phyloP scores from a whole-genome alignment of 495 filamentous ascomycete species.

The Penicillium cosmopolitanum region DNA sequence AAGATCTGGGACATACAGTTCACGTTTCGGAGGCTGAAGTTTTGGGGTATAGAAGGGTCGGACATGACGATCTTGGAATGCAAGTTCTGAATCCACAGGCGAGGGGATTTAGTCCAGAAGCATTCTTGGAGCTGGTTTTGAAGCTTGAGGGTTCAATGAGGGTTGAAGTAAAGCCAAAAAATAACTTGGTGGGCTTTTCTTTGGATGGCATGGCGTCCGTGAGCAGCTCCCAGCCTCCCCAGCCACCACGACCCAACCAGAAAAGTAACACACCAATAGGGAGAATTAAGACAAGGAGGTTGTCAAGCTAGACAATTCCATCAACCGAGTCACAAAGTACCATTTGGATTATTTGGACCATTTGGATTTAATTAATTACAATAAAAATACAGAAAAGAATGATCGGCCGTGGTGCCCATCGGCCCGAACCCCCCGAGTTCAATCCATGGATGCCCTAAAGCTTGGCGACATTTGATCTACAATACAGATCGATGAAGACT shows the following conservation, averaged over 20 bases:
- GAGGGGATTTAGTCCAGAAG: constrained; percentile 26
- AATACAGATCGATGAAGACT: too few relatives aligned
- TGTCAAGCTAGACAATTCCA: constrained; percentile 22
- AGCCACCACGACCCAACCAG: constrained; percentile 26
- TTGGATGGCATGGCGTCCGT: constrained; percentile 27
- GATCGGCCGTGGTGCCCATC: background rate
- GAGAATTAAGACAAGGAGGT: constrained; percentile 25
- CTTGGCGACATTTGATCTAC: constrained; percentile 12
- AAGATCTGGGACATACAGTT: constrained; percentile 30
- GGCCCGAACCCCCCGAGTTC: background rate
- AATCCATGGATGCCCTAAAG: constrained; percentile 19
- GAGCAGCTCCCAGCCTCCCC: constrained; percentile 35
- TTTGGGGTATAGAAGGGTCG: constrained; percentile 19
- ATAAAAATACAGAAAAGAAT: background rate
- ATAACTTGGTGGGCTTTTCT: constrained; percentile 29
- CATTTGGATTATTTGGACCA: background rate
- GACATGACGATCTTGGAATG: constrained; percentile 31
- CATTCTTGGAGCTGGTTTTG: constrained; percentile 24
- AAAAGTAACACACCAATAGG: constrained; percentile 25
- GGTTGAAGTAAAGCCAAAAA: constrained; percentile 11
- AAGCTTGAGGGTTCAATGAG: constrained; percentile 21
- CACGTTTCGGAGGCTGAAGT: constrained; percentile 39
- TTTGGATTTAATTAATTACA: constrained; percentile 13
- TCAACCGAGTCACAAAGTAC: constrained; percentile 18
- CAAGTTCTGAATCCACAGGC: constrained; percentile 16